Evolutionary conservation across 78 protist genomes (phyloP), one percentile per base, ranked within the genome.

Genomic region (Capsaspora owczarzaki): DNA sequence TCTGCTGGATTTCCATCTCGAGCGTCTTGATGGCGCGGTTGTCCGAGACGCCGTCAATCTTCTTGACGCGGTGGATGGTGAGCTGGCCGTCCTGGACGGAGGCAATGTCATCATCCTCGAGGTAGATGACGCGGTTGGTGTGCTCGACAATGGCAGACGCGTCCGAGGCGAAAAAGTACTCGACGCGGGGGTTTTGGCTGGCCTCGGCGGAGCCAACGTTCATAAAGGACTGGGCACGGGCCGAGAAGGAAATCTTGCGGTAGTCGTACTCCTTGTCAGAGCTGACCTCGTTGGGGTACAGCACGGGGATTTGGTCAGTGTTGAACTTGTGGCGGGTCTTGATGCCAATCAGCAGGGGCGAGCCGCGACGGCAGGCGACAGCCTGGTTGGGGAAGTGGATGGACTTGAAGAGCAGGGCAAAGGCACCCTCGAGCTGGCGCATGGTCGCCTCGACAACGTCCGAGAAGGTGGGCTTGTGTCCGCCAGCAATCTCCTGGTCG

Each of bases 61-160:
- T 27, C 40, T 70, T 61, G 31, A 84, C 4, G 61, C 78, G 78
- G 35, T 68, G 78, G 51, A 81, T 81, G 46, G 63, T 56, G 56
- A 81, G 76, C 46, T 81, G 66, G 12, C 10, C 68, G 22, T 20
- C 35, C 68, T 14, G 33, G 20, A 88, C 6, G 79, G 82, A 75
- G 25, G 68, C 82, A 29, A 91, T 61, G 33, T 93, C 96, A 35
- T 79, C 76, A 83, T 93, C 92, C 68, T 91, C 91, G 38, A 93
- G 78, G 85, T 86, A 89, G 60, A 88, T 53, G 8, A 88, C 90
- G 51, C 41, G 72, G 49, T 51, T 46, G 44, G 96, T 93, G 89
- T 89, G 89, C 82, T 89, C 92, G 46, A 88, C 56, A 46, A 93
- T 5, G 42, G 96, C 93, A 8, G 78, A 22, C 27, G 93, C 87